These are phyloP conservation scores for Boletus edulis DNA, from an alignment of 768 basidiomycete genomes.

Conservation along the genomic window DNA sequence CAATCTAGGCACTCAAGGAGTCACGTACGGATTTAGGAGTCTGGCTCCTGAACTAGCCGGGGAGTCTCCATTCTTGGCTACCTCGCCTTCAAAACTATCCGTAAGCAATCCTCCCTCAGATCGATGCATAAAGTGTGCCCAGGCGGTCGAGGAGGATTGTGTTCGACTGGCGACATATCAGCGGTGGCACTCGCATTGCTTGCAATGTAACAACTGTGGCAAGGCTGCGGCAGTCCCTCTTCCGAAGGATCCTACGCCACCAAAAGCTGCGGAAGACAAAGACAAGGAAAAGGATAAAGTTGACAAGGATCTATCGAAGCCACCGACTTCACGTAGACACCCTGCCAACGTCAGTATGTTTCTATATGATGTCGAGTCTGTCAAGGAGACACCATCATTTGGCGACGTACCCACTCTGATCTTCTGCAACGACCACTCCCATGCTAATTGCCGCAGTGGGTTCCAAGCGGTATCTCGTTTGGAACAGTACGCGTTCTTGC, in stretches of 20 bases:
- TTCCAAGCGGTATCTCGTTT: conserved; percentile 91
- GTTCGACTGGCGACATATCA: conserved; percentile 94
- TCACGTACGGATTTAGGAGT: conserved; percentile 91
- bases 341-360: conserved; percentile 82
- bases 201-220: conserved; percentile 82
- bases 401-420: conserved; percentile 72
- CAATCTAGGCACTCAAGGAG: conserved; percentile 79
- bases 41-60: conserved; percentile 90
- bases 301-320: conserved; percentile 51
- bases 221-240: conserved; percentile 65
- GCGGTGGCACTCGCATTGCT: conserved; percentile 93
- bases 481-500: conserved; percentile 95
- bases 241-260: conserved; percentile 54
- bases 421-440: conserved; percentile 76
- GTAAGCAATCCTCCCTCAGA: conserved; percentile 81
- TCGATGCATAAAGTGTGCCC: conserved; percentile 83
- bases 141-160: conserved; percentile 97
- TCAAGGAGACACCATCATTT: conserved; percentile 66
- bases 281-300: conserved; percentile 39
- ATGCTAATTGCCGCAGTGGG: conserved; percentile 62
- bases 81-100: conserved; percentile 45
- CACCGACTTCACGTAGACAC: conserved; percentile 64
- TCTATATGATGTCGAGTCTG: conserved; percentile 69
- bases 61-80: conserved; percentile 68
- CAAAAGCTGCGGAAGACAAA: conserved; percentile 50